Percentiles rank a stretch among this genome's conserved stretches.
Conservation (phyloP, 2,329 filamentous ascomycete genomes). For the Pseudogymnoascus sp. region DNA sequence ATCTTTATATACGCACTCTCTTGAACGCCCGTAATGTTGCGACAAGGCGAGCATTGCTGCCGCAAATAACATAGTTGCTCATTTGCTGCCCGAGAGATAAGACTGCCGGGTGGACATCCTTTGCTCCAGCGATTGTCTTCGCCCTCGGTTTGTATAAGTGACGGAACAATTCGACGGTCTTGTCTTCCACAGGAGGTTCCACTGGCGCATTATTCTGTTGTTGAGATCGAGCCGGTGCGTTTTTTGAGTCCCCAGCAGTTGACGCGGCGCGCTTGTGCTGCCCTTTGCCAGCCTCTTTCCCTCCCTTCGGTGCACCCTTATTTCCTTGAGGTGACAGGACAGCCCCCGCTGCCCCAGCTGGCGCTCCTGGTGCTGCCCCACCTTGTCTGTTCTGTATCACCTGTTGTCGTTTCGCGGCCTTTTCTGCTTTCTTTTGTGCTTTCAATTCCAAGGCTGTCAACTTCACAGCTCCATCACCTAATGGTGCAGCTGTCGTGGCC, state of each 20-base stretch:
- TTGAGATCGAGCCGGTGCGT: slow-evolving; percentile 19
- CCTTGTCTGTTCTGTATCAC: slow-evolving; percentile 46
- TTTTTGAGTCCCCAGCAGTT: slow-evolving; percentile 22
- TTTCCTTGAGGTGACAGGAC: slow-evolving; percentile 18
- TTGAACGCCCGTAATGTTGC: slow-evolving; percentile 86
- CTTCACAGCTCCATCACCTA: slow-evolving; percentile 36
- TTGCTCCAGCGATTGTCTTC: slow-evolving; percentile 50
- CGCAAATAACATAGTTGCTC: slow-evolving; percentile 69
- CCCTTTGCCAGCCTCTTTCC: slow-evolving; percentile 30
- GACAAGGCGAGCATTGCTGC: slow-evolving; percentile 80
- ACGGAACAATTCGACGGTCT: slow-evolving; percentile 68
- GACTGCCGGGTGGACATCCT: slow-evolving; percentile 77
- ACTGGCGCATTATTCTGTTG: slow-evolving; percentile 24
- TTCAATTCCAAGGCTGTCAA: slow-evolving; percentile 73
- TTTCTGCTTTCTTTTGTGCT: slow-evolving; percentile 83
- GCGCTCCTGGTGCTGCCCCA: slow-evolving; percentile 26
- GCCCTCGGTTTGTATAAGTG: slow-evolving; percentile 71
- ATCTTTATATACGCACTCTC: slow-evolving; percentile 44
- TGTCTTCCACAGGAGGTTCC: slow-evolving; percentile 43
- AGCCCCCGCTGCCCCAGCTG: slow-evolving; percentile 17
- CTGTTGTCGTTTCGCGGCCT: slow-evolving; percentile 73
- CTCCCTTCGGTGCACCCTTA: slow-evolving; percentile 22
- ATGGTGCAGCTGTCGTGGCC: background rate
- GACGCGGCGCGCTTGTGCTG: slow-evolving; percentile 29
- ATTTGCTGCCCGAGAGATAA: slow-evolving; percentile 83